Percentiles rank a stretch among this genome's conserved stretches.
phyloP scores from a whole-genome alignment of 345 rosid genomes.

The Trapa incisa region DNA sequence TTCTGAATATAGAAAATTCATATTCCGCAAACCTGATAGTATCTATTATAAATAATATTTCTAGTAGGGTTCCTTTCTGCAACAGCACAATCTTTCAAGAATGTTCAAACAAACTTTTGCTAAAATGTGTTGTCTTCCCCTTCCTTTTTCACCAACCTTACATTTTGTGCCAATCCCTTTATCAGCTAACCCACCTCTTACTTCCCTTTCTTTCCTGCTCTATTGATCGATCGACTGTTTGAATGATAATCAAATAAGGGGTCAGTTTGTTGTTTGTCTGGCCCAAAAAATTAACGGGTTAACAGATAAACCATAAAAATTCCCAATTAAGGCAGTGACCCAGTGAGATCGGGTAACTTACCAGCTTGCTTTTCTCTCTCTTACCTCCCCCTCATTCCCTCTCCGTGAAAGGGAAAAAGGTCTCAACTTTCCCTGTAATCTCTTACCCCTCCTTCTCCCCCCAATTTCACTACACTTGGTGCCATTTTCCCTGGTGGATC shows the following conservation, averaged over 20 bases:
- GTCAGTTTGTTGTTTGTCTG: too few species aligned
- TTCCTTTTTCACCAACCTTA: too few species aligned
- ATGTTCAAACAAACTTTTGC: too few species aligned
- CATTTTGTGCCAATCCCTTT: too few species aligned
- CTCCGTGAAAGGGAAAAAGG: background rate
- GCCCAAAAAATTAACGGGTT: too few species aligned
- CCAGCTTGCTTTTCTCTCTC: background rate
- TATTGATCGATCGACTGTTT: too few species aligned
- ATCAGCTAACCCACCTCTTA: too few species aligned
- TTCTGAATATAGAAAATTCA: background rate
- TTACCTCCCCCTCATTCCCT: background rate
- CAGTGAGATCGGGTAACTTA: background rate
- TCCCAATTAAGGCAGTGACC: conserved; percentile 5
- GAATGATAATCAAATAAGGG: too few species aligned
- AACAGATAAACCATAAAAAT: background rate
- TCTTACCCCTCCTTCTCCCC: background rate
- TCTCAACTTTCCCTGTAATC: conserved; percentile 10
- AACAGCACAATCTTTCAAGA: background rate
- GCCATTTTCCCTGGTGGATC: background rate
- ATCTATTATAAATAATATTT: background rate
- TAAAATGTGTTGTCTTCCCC: too few species aligned
- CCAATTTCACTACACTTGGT: background rate
- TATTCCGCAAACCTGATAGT: background rate
- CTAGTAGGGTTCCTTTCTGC: background rate
- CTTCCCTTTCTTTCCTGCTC: too few species aligned